Conservation (phyloP, 2,329 filamentous ascomycete genomes). For the Aspergillus tamarii region DNA sequence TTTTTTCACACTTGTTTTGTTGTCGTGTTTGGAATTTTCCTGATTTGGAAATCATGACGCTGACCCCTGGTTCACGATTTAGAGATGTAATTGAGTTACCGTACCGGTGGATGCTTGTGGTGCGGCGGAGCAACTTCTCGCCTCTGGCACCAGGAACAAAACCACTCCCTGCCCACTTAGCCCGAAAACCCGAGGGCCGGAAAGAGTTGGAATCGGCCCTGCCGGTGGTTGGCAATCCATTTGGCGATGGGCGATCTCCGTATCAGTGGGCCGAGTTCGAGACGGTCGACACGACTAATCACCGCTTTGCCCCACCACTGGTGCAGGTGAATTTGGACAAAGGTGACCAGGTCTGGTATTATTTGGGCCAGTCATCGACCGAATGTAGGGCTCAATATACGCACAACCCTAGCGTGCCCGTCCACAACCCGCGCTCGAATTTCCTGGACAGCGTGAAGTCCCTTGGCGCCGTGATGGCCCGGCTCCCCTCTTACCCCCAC, state of each 20-base stretch:
- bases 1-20: not conserved
- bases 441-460: slow-evolving; percentile 53
- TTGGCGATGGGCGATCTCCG: slow-evolving; percentile 59
- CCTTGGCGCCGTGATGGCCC: slow-evolving; percentile 37
- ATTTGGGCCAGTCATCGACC: slow-evolving; percentile 82
- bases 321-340: slow-evolving; percentile 72
- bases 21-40: slow-evolving; percentile 15
- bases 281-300: slow-evolving; percentile 56
- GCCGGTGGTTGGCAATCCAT: slow-evolving; percentile 67
- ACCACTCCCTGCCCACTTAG: slow-evolving; percentile 51
- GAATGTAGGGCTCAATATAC: slow-evolving; percentile 92
- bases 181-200: slow-evolving; percentile 54
- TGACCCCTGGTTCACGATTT: slow-evolving; percentile 19
- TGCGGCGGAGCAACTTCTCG: slow-evolving; percentile 53
- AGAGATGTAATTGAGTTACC: slow-evolving; percentile 65
- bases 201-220: slow-evolving; percentile 63
- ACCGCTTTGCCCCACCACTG: slow-evolving; percentile 58
- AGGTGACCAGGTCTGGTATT: slow-evolving; percentile 81
- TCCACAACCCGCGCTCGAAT: slow-evolving; percentile 53
- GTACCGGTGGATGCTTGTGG: slow-evolving; percentile 53
- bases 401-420: slow-evolving; percentile 64
- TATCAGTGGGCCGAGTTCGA: slow-evolving; percentile 82
- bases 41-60: slow-evolving; percentile 17
- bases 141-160: slow-evolving; percentile 50
- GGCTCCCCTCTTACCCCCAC: slow-evolving; percentile 26